phyloP scores from a whole-genome alignment of 106 monocot species.

The Acorus calamus region DNA sequence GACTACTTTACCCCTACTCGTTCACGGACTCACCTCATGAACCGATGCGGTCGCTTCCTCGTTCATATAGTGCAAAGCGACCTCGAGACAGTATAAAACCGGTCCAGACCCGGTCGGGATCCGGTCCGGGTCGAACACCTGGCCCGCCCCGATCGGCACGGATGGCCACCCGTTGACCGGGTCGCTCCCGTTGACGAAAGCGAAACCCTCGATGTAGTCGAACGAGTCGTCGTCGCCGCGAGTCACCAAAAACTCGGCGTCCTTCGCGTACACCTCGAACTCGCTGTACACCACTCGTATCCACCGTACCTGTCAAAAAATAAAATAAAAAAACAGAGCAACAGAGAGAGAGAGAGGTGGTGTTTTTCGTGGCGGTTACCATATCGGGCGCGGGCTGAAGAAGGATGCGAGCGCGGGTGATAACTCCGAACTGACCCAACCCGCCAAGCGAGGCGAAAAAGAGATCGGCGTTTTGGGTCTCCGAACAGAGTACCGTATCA shows the following conservation, averaged over 20 bases:
- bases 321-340: too few relatives aligned
- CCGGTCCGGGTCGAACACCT: constrained; percentile 31
- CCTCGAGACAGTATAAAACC: constrained; percentile 85
- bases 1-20: constrained; percentile 8
- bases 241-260: constrained; percentile 60
- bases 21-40: neutral
- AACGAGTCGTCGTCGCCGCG: constrained; percentile 30
- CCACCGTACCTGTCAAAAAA: constrained; percentile 63
- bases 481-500: constrained; percentile 17
- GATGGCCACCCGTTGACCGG: constrained; percentile 62
- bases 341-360: too few relatives aligned
- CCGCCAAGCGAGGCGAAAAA: constrained; percentile 20
- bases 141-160: constrained; percentile 33
- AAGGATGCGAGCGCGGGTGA: constrained; percentile 17
- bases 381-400: constrained; percentile 8
- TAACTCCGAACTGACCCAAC: constrained; percentile 26
- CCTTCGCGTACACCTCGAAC: constrained; percentile 53
- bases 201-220: constrained; percentile 96
- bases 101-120: constrained; percentile 54
- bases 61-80: constrained; percentile 47
- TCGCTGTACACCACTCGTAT: constrained; percentile 56
- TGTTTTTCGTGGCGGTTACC: neutral
- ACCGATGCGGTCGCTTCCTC: constrained; percentile 6
- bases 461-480: constrained; percentile 10
- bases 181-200: constrained; percentile 54